phyloP scores from a whole-genome alignment of 495 filamentous ascomycete genomes.

The Pyrenula massariospora region DNA sequence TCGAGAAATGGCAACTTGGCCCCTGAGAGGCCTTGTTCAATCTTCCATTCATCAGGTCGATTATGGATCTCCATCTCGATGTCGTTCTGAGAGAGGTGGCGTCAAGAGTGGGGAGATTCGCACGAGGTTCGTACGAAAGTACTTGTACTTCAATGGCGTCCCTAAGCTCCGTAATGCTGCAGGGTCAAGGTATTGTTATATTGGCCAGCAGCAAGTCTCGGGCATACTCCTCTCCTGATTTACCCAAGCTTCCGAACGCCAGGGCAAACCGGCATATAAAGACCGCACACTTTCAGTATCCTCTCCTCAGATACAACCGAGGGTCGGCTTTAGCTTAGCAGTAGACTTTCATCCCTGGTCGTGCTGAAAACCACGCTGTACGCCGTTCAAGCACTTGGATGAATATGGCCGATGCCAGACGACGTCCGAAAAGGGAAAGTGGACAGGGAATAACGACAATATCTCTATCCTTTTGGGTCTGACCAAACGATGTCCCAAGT shows the following conservation, averaged over 20 bases:
- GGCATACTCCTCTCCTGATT: too few species aligned
- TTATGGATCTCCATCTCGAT: constrained; percentile 12
- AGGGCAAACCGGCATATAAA: neutral
- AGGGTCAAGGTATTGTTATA: too few species aligned
- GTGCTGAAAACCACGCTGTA: neutral
- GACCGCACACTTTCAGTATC: neutral
- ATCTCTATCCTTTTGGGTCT: too few species aligned
- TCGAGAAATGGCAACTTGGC: constrained; percentile 35
- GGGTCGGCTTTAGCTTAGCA: neutral
- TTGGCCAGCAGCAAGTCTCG: too few species aligned
- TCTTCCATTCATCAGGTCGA: constrained; percentile 39
- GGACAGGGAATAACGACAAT: too few species aligned
- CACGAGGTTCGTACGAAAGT: neutral
- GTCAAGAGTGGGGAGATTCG: neutral
- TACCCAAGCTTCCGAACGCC: too few species aligned
- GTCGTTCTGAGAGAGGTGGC: neutral
- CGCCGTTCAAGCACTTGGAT: too few species aligned
- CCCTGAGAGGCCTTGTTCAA: constrained; percentile 37
- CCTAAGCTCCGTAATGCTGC: too few species aligned
- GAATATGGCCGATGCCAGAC: too few species aligned
- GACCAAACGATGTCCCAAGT: too few species aligned
- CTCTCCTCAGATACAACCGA: neutral
- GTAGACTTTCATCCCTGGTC: neutral
- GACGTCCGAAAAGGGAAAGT: too few species aligned
- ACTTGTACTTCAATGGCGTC: too few species aligned